Evolutionary conservation across 805 yeast species (phyloP).

Genomic region (Candida khao-thaluensis): DNA sequence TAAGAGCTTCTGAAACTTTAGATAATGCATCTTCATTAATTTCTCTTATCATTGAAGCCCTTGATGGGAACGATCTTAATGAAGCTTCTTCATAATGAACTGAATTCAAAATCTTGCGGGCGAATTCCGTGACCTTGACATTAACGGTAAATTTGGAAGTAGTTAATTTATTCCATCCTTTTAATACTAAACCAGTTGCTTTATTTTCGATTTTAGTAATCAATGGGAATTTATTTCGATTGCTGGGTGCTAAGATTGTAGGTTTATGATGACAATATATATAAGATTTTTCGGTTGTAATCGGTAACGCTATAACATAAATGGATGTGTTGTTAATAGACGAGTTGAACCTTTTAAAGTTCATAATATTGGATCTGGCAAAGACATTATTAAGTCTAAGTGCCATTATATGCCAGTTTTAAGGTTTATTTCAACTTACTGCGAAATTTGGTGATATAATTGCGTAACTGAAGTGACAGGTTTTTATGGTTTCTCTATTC

Average conservation of each 20-base stretch:
- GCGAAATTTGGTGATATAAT: too few relatives aligned
- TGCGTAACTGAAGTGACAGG: too few relatives aligned
- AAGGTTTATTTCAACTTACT: too few relatives aligned
- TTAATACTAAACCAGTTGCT: conserved; percentile 48
- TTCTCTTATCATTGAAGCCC: conserved; percentile 53
- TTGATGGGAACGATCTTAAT: conserved; percentile 73
- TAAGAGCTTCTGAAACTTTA: conserved; percentile 7
- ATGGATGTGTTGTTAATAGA: conserved; percentile 41
- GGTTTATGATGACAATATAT: conserved; percentile 65
- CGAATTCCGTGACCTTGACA: conserved; percentile 52
- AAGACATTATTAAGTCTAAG: neutral
- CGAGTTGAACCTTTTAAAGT: conserved; percentile 1
- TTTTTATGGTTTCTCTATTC: too few relatives aligned
- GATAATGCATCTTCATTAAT: conserved; percentile 29
- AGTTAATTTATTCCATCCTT: conserved; percentile 62
- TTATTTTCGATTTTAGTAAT: conserved; percentile 45
- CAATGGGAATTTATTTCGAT: conserved; percentile 28
- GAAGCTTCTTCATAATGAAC: conserved; percentile 82
- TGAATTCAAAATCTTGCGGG: conserved; percentile 53
- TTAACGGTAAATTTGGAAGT: conserved; percentile 57
- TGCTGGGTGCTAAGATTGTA: conserved; percentile 23
- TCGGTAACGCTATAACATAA: conserved; percentile 68
- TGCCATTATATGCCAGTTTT: neutral
- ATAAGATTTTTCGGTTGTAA: conserved; percentile 60
- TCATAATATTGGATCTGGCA: neutral